Conservation (phyloP, 108 stramenopile species). For the Bacterosira constricta region DNA sequence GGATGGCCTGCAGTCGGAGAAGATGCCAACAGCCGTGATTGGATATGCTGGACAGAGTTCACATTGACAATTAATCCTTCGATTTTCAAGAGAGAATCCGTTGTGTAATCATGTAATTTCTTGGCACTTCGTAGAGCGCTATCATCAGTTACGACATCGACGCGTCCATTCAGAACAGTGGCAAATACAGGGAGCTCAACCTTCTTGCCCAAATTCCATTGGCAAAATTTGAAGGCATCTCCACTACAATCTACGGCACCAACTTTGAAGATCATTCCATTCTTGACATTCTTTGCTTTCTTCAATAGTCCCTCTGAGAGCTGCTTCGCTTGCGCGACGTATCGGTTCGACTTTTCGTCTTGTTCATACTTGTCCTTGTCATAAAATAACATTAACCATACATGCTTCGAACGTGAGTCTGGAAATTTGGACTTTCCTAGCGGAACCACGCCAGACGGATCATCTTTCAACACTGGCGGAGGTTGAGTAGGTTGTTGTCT, state of each 20-base stretch:
- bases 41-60: constrained; percentile 56
- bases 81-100: constrained; percentile 49
- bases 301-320: constrained; percentile 50
- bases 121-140: constrained; percentile 35
- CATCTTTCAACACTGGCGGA: constrained; percentile 65
- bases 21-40: constrained; percentile 51
- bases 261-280: constrained; percentile 64
- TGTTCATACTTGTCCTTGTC: constrained; percentile 34
- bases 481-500: constrained; percentile 25
- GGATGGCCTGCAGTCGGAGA: constrained; percentile 22
- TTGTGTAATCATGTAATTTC: constrained; percentile 66
- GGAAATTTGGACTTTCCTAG: constrained; percentile 81
- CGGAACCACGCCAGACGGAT: constrained; percentile 55
- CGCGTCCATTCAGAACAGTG: constrained; percentile 65
- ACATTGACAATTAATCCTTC: constrained; percentile 65
- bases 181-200: constrained; percentile 61
- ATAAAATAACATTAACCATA: constrained; percentile 82
- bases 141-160: constrained; percentile 29
- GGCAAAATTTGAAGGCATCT: constrained; percentile 62
- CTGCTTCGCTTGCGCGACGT: constrained; percentile 27
- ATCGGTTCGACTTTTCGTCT: constrained; percentile 15
- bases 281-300: constrained; percentile 51
- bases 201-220: constrained; percentile 30
- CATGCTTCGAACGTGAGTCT: constrained; percentile 57
- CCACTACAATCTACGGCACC: constrained; percentile 79